These are phyloP conservation scores for Beauveria asiatica DNA, from an alignment of 2,329 filamentous ascomycete genomes.

Conservation along the genomic window DNA sequence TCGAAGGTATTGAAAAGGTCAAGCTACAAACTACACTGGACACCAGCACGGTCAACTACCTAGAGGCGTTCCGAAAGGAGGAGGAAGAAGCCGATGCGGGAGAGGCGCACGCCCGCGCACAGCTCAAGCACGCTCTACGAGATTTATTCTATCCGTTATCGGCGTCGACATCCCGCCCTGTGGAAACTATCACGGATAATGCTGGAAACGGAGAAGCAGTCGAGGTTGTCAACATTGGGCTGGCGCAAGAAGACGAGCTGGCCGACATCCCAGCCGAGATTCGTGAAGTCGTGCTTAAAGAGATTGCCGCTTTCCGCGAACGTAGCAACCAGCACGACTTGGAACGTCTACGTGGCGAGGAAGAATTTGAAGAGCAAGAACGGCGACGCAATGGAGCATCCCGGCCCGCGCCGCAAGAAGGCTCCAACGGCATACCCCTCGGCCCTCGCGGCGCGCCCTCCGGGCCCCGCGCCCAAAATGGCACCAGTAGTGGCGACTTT, in stretches of 20 bases:
- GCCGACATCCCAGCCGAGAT: constrained; percentile 93
- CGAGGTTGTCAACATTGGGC: constrained; percentile 82
- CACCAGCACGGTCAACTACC: constrained; percentile 70
- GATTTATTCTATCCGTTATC: constrained; percentile 62
- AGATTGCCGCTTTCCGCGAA: constrained; percentile 91
- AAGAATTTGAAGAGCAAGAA: constrained; percentile 85
- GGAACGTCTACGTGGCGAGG: constrained; percentile 78
- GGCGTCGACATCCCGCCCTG: constrained; percentile 46
- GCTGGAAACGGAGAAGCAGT: constrained; percentile 55
- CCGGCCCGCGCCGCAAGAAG: constrained; percentile 62
- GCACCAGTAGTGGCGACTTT: constrained; percentile 50
- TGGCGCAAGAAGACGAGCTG: constrained; percentile 84
- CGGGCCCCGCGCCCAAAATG: constrained; percentile 56
- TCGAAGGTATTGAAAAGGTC: constrained; percentile 56
- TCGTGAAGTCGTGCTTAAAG: constrained; percentile 87
- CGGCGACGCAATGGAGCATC: constrained; percentile 58
- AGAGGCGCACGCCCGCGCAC: constrained; percentile 60
- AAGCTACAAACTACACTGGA: constrained; percentile 70
- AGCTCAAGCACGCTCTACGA: constrained; percentile 59
- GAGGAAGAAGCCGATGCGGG: constrained; percentile 56
- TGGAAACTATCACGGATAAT: constrained; percentile 63
- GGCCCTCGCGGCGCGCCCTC: constrained; percentile 53
- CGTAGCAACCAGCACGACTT: constrained; percentile 80
- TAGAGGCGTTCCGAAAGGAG: constrained; percentile 66
- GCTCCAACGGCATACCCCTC: constrained; percentile 38